A percentile compares a stretch with the other conserved stretches of the same genome.
phyloP scores from a whole-genome alignment of 495 filamentous ascomycete species.

The Neurospora sp. region DNA sequence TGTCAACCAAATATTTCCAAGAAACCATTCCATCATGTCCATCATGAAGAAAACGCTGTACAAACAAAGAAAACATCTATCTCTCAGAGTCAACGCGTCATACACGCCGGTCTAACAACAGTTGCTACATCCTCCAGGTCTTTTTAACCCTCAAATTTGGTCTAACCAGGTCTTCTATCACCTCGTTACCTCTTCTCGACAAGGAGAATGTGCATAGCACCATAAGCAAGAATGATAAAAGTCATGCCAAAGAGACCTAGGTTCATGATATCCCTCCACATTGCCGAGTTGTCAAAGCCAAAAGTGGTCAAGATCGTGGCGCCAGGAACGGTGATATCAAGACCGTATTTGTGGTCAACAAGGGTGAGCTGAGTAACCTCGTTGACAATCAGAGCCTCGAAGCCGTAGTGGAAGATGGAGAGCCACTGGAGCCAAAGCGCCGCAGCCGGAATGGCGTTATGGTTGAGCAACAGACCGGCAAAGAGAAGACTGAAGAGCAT shows the following conservation, averaged over 20 bases:
- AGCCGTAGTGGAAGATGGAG: constrained; percentile 99
- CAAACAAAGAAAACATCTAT: background rate
- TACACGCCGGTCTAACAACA: background rate
- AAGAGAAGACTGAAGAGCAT: constrained; percentile 98
- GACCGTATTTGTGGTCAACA: constrained; percentile 84
- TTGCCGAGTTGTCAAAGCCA: constrained; percentile 73
- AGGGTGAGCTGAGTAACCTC: constrained; percentile 88
- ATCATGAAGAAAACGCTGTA: background rate
- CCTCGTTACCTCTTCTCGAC: constrained; percentile 69
- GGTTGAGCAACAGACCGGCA: constrained; percentile 85
- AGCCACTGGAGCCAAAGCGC: constrained; percentile 86
- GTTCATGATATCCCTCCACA: constrained; percentile 78
- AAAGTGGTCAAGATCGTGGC: constrained; percentile 90
- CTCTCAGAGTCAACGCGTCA: background rate
- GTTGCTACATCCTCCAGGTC: background rate
- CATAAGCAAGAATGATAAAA: constrained; percentile 84
- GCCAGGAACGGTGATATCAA: constrained; percentile 93
- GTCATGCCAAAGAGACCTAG: constrained; percentile 70
- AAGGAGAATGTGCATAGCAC: constrained; percentile 85
- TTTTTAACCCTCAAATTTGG: background rate
- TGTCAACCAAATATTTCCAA: background rate
- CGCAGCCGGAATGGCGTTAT: constrained; percentile 75
- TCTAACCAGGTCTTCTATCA: background rate
- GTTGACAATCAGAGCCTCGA: constrained; percentile 94
- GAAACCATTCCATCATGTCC: background rate